Evolutionary conservation across 2,329 filamentous ascomycete species (phyloP), one percentile per base, ranked within the genome.

Genomic region (Coniochaeta sp.): DNA sequence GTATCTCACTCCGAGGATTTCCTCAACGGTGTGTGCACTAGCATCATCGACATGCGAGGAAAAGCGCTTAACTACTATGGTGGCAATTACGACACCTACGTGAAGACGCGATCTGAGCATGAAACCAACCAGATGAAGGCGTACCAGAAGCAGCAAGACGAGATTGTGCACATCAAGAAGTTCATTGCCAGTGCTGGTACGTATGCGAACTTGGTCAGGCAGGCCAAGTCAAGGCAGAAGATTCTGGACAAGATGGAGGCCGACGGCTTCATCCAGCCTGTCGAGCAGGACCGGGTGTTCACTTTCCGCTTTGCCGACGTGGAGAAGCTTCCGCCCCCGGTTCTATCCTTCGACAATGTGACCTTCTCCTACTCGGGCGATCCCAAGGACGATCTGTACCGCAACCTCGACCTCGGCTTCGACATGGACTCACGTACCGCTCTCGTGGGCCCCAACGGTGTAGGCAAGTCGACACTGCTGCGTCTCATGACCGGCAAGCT

Each of bases 231-330:
- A 50, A 88, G 95, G 66, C 95, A 99, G 79, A 99, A 99, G 91
- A 98, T 98, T 77, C 84, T 98, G 67, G 95, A 99, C 85, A 99
- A 99, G 88, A 99, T 99, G 95, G 93, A 98, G 84, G 95, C 96
- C 69, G 95, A 99, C 71, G 95, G 95, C 67, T 95, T 98, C 77
- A 98, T 99, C 73, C 89, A 99, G 78, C 90, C 91, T 60, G 92
- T 99, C 64, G 77, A 83, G 60, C 78, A 85, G 65, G 95, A 99
- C 78, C 85, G 87, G 63, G 89, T 96, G 72, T 99, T 99, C 81
- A 93, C 89, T 61, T 99, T 99, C 89, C 89, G 93, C 71, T 99
- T 99, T 76, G 95, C 95, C 67, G 93, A 98, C 71, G 95, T 98
- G 59, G 95, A 99, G 74, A 99, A 99, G 84, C 88, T 99, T n/a